Conservation (phyloP, 1,139 yeast genomes). For the Wickerhamiella pararugosa region DNA sequence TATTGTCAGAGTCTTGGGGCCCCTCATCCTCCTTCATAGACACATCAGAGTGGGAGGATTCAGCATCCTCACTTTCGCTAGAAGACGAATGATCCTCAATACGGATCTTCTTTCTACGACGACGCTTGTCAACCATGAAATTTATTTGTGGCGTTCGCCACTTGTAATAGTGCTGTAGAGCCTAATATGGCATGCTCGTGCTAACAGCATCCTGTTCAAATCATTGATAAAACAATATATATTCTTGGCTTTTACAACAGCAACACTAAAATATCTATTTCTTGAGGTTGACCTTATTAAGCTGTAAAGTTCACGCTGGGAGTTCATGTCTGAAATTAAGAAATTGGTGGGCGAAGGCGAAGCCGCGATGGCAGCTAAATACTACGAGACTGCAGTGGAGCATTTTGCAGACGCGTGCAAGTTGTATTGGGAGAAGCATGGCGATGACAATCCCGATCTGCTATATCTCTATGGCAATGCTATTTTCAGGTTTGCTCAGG, state of each 20-base stretch:
- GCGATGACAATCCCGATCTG: slow-evolving; percentile 53
- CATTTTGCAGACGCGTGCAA: slow-evolving; percentile 67
- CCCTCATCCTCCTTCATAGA: neutral
- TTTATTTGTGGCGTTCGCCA: too few species aligned
- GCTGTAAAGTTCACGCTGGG: too few species aligned
- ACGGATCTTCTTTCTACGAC: slow-evolving; percentile 5
- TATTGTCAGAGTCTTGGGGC: neutral
- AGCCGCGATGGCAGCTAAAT: slow-evolving; percentile 42
- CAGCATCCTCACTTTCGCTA: slow-evolving; percentile 3
- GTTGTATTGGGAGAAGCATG: slow-evolving; percentile 33
- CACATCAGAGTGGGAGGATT: neutral
- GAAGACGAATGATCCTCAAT: neutral
- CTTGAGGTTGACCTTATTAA: too few species aligned
- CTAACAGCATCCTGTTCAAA: too few species aligned
- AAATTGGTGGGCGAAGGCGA: slow-evolving; percentile 44
- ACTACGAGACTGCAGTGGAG: slow-evolving; percentile 56
- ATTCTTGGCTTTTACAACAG: too few species aligned
- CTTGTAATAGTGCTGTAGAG: too few species aligned
- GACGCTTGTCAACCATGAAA: neutral
- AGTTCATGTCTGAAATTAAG: slow-evolving; percentile 24
- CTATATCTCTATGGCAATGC: slow-evolving; percentile 68
- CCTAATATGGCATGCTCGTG: too few species aligned
- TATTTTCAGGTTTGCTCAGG: slow-evolving; percentile 61
- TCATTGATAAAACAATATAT: too few species aligned
- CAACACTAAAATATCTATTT: too few species aligned